These are phyloP conservation scores for Brasenia schreberi DNA, from an alignment of 164 flowering plant genomes.

Conservation along the genomic window DNA sequence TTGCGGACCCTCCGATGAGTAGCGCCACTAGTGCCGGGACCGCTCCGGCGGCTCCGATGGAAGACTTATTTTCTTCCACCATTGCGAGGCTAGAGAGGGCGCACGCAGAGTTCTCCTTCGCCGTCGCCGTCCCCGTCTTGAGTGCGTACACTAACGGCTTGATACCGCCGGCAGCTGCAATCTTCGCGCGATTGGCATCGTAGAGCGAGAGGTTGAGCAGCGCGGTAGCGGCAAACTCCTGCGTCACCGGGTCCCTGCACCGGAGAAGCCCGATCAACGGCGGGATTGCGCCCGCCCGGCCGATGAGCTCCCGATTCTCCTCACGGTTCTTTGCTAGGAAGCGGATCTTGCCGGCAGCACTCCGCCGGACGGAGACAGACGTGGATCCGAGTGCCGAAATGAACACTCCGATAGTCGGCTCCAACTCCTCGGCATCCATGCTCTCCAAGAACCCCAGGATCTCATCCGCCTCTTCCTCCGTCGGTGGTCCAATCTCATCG, in stretches of 20 bases:
- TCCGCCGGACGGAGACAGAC: constrained; percentile 46
- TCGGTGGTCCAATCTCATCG: constrained; percentile 13
- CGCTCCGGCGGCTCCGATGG: constrained; percentile 94
- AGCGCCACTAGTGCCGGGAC: constrained; percentile 79
- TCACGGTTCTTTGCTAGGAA: constrained; percentile 77
- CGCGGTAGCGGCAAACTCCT: constrained; percentile 91
- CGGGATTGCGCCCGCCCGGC: constrained; percentile 78
- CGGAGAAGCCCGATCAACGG: constrained; percentile 62
- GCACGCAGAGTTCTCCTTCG: constrained; percentile 97
- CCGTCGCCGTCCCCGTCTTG: constrained; percentile 77
- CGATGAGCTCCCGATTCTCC: constrained; percentile 79
- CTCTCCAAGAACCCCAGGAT: constrained; percentile 66
- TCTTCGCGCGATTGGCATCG: constrained; percentile 38
- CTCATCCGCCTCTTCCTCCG: constrained; percentile 43
- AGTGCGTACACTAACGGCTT: constrained; percentile 73
- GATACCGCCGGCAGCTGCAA: constrained; percentile 49
- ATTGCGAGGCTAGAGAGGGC: constrained; percentile 67
- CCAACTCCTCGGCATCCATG: constrained; percentile 69
- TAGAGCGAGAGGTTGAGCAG: constrained; percentile 72
- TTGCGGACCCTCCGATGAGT: constrained; percentile 42
- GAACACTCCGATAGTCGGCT: constrained; percentile 63
- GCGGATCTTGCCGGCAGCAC: constrained; percentile 77
- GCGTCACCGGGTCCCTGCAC: constrained; percentile 68
- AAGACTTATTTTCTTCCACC: constrained; percentile 65
- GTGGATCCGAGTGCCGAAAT: constrained; percentile 47